Percentiles rank a stretch among this genome's conserved stretches.
phyloP scores from a whole-genome alignment of 139 green algal species.

The Edaphochlamys debaryana region DNA sequence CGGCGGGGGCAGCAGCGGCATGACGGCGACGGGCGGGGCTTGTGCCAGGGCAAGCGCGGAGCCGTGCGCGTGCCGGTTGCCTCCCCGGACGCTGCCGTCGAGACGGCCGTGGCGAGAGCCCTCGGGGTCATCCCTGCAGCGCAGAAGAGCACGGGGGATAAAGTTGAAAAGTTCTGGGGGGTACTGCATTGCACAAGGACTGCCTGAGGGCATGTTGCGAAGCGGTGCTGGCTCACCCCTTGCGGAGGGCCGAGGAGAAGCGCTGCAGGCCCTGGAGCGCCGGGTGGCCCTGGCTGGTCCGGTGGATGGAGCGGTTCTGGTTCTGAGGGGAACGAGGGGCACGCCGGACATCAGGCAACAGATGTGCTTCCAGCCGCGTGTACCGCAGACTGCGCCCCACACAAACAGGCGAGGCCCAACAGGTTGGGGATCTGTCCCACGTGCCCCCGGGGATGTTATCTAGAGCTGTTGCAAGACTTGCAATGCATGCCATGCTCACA shows the following conservation, averaged over 20 bases:
- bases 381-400: no score
- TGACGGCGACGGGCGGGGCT: neutral
- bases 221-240: slow-evolving; percentile 1
- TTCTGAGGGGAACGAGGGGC: no score
- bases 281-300: slow-evolving; percentile 7
- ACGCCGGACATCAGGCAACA: no score
- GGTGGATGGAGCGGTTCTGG: neutral
- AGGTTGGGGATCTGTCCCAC: no score
- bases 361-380: no score
- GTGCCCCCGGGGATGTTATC: neutral
- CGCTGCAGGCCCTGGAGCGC: slow-evolving; percentile 2
- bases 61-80: neutral
- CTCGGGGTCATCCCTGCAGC: neutral
- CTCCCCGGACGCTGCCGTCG: neutral
- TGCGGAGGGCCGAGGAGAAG: slow-evolving; percentile 14
- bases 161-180: no score
- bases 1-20: neutral
- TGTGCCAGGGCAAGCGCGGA: neutral
- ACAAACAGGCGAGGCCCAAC: no score
- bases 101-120: slow-evolving; percentile 3
- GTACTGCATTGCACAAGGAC: neutral
- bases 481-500: neutral
- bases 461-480: neutral
- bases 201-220: neutral
- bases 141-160: neutral